These are phyloP conservation scores for Carpinus fangiana DNA, from an alignment of 306 rosid species.

Conservation along the genomic window DNA sequence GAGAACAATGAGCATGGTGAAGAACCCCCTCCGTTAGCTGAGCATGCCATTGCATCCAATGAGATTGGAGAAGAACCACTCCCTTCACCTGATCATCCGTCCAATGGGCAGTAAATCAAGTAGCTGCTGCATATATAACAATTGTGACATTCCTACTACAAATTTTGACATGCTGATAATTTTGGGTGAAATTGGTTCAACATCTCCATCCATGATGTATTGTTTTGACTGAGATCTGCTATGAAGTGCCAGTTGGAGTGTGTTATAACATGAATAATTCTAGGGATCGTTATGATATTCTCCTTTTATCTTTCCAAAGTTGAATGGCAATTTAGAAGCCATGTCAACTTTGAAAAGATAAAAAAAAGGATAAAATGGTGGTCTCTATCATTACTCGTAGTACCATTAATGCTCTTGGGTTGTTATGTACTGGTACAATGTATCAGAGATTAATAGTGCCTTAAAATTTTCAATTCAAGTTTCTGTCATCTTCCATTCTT, in stretches of 20 bases:
- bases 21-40: conserved; percentile 40
- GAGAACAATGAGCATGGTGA: conserved; percentile 57
- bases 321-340: too few relatives aligned
- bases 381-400: not conserved
- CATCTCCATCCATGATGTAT: not conserved
- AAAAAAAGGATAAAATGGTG: too few relatives aligned
- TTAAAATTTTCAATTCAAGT: not conserved
- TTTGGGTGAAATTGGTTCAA: conserved; percentile 9
- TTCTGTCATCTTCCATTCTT: not conserved
- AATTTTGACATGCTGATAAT: not conserved
- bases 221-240: not conserved
- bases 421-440: not conserved
- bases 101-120: not conserved
- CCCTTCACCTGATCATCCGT: conserved; percentile 29
- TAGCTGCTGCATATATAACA: not conserved
- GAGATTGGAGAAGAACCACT: conserved; percentile 38
- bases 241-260: conserved; percentile 1
- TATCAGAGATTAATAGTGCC: not conserved
- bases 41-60: conserved; percentile 37
- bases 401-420: conserved; percentile 5
- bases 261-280: not conserved
- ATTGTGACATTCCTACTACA: not conserved
- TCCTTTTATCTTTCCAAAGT: too few relatives aligned
- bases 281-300: too few relatives aligned
- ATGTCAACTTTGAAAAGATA: too few relatives aligned